Evolutionary conservation across 2,329 filamentous ascomycete species (phyloP), one percentile per base, ranked within the genome.

Genomic region (Akanthomyces muscarius): DNA sequence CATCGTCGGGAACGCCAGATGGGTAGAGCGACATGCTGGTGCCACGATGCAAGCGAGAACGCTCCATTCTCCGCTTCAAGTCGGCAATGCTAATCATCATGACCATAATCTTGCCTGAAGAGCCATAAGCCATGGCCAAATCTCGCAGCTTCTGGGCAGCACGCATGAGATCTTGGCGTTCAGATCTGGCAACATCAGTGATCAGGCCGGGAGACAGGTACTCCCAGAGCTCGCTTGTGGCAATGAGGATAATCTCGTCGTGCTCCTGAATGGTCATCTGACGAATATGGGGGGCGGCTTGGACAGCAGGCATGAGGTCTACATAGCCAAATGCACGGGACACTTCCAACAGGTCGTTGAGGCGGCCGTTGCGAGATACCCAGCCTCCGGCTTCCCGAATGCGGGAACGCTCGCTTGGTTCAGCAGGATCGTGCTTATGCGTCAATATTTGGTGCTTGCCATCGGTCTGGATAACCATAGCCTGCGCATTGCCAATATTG

Each of bases 41-140:
- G 47, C 91, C 91, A 62, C 91, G 85, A 74, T 90, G 83, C 65
- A 85, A 77, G 79, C 77, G 88, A 75, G 89, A 90, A 66, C 90
- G 86, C 73, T 96, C 90, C 63, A 83, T 80, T 66, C 92, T 86
- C 72, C 91, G 90, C 77, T 96, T 94, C 61, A 99, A 80, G 71
- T 98, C 93, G 62, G 90, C 89, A 44, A 99, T 90, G 62, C 93
- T 94, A 61, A 99, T 88, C 81, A 99, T 91, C 94, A 98, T 98
- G 51, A 99, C 92, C 93, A 98, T 98, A 66, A 98, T 91, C 78
- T 99, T 99, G 71, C 89, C 89, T 1, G 88, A 93, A 14, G 94
- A 91, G 60, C 95, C 95, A 73, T 97, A 98, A 1, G 94, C 92
- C 72, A 99, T 97, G 48, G 95, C 95, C 61, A 98, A 81, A 77